Percentiles rank a stretch among this genome's conserved stretches.
phyloP scores from a whole-genome alignment of 176 grass and related monocot species.

The Carex scoparia region DNA sequence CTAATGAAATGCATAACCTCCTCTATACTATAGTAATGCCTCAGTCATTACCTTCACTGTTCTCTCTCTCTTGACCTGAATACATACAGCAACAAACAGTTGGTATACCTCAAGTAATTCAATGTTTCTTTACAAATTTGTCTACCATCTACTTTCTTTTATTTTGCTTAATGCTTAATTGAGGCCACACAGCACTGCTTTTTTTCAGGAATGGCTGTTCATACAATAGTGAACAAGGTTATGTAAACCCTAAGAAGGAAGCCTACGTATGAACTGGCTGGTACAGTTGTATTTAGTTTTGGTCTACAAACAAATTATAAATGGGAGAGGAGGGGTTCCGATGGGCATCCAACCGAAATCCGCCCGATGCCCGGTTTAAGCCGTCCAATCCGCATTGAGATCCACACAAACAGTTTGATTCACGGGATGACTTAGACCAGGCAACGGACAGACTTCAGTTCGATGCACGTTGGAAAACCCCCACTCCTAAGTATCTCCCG shows the following conservation, averaged over 20 bases:
- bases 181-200: background rate
- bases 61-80: slow-evolving; percentile 6
- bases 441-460: no score
- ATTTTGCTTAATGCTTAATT: background rate
- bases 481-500: background rate
- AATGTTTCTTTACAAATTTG: background rate
- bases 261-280: background rate
- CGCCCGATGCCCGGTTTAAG: no score
- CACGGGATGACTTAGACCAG: no score
- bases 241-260: background rate
- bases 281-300: background rate
- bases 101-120: slow-evolving; percentile 6
- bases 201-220: background rate
- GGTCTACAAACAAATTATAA: background rate
- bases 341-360: no score
- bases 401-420: no score
- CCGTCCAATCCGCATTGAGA: no score
- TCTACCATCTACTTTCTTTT: background rate
- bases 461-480: no score
- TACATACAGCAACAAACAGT: slow-evolving; percentile 9
- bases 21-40: slow-evolving; percentile 13
- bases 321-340: no score
- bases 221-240: background rate
- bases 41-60: background rate
- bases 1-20: slow-evolving; percentile 12